These are phyloP conservation scores for Yarrowia keelungensis DNA, from an alignment of 805 yeast species.

Conservation along the genomic window DNA sequence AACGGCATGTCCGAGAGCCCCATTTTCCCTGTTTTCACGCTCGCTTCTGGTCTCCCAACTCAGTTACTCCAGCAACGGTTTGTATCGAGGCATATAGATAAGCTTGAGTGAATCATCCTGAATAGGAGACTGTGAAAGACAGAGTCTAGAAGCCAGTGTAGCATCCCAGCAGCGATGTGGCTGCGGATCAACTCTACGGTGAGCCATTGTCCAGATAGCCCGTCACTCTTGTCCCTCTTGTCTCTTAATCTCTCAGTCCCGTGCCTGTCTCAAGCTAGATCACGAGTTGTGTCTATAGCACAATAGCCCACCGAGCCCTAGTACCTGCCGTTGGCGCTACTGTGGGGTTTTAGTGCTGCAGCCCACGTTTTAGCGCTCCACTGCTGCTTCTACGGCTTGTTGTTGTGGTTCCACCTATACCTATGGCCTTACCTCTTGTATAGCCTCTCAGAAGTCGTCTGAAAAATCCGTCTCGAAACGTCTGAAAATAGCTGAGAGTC, in stretches of 20 bases:
- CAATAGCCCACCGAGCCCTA: neutral
- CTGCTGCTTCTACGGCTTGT: neutral
- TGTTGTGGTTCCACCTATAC: neutral
- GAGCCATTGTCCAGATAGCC: no score
- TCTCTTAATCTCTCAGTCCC: neutral
- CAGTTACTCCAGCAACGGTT: constrained; percentile 4
- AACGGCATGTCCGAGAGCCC: no score
- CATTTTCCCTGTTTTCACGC: no score
- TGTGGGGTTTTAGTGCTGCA: neutral
- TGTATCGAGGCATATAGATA: constrained; percentile 14
- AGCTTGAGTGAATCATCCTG: neutral
- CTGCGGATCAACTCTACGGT: constrained; percentile 3
- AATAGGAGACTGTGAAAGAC: neutral
- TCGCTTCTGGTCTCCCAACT: no score
- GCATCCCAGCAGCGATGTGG: constrained; percentile 6
- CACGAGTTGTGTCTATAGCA: neutral
- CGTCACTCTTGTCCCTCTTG: no score
- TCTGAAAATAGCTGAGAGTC: neutral
- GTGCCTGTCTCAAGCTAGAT: neutral
- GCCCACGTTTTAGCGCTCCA: neutral
- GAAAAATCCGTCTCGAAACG: no score
- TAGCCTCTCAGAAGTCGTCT: neutral
- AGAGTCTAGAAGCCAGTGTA: constrained; percentile 8
- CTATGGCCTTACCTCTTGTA: no score
- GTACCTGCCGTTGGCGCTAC: constrained; percentile 15